phyloP scores from a whole-genome alignment of 78 protist genomes.

The Dictyostelium brefeldianum region DNA sequence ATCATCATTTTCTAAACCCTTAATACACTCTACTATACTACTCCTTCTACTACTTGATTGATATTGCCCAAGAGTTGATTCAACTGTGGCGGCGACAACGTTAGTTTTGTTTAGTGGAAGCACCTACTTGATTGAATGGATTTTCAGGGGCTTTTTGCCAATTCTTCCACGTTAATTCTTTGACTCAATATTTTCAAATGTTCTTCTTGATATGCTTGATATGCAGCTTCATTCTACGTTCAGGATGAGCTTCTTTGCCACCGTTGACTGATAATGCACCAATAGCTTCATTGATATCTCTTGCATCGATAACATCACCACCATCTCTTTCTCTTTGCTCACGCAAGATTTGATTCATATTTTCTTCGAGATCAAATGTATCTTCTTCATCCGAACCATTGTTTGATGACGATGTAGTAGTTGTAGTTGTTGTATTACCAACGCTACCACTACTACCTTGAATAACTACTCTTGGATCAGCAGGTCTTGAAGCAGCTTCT shows the following conservation, averaged over 20 bases:
- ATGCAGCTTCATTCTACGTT: slow-evolving; percentile 84
- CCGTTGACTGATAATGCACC: neutral
- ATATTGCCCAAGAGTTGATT: no score
- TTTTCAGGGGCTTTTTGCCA: slow-evolving; percentile 81
- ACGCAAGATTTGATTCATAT: slow-evolving; percentile 55
- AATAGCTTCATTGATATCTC: slow-evolving; percentile 61
- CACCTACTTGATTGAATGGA: slow-evolving; percentile 78
- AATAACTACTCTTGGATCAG: slow-evolving; percentile 7
- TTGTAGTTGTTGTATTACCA: neutral
- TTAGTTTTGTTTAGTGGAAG: no score
- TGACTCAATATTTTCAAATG: slow-evolving; percentile 30
- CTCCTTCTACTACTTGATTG: no score
- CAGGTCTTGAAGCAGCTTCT: neutral
- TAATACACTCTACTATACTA: no score
- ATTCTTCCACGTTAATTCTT: slow-evolving; percentile 80
- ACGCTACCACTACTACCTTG: no score
- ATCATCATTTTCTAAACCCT: no score
- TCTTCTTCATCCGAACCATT: slow-evolving; percentile 28
- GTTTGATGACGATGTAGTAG: neutral
- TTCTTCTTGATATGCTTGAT: slow-evolving; percentile 36
- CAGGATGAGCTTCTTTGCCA: slow-evolving; percentile 68
- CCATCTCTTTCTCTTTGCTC: slow-evolving; percentile 50
- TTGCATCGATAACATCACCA: slow-evolving; percentile 29
- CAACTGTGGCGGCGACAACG: no score
- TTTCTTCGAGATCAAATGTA: slow-evolving; percentile 23